A percentile compares a stretch with the other conserved stretches of the same genome.
phyloP scores from a whole-genome alignment of 331 rosid species.

The Spiraea crenata region DNA sequence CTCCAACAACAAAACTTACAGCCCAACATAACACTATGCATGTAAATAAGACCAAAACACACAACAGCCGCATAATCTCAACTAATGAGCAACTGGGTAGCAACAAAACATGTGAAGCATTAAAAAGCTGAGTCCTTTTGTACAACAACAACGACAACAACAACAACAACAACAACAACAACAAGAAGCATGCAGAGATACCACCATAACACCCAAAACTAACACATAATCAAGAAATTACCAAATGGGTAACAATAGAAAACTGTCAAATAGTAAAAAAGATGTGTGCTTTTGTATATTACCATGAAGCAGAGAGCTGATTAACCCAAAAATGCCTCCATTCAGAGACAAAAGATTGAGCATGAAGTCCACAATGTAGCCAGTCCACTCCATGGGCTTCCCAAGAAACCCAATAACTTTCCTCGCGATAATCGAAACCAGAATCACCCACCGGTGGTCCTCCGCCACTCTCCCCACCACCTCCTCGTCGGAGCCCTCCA shows the following conservation, averaged over 20 bases:
- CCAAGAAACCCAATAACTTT: conserved; percentile 50
- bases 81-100: no score
- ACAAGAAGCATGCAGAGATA: neutral
- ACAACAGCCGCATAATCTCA: no score
- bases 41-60: no score
- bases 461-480: conserved; percentile 17
- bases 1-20: neutral
- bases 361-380: conserved; percentile 54
- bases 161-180: no score
- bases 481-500: conserved; percentile 41
- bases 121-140: no score
- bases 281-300: neutral
- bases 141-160: no score
- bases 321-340: conserved; percentile 44
- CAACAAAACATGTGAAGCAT: no score
- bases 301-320: conserved; percentile 53
- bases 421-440: conserved; percentile 52
- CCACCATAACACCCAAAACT: neutral
- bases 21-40: neutral
- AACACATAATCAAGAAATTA: neutral
- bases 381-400: conserved; percentile 63
- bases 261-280: neutral
- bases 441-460: conserved; percentile 54
- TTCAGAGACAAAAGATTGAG: conserved; percentile 70
- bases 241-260: neutral